Evolutionary conservation across 495 filamentous ascomycete species (phyloP).

Genomic region (Antarctomyces pellizariae): DNA sequence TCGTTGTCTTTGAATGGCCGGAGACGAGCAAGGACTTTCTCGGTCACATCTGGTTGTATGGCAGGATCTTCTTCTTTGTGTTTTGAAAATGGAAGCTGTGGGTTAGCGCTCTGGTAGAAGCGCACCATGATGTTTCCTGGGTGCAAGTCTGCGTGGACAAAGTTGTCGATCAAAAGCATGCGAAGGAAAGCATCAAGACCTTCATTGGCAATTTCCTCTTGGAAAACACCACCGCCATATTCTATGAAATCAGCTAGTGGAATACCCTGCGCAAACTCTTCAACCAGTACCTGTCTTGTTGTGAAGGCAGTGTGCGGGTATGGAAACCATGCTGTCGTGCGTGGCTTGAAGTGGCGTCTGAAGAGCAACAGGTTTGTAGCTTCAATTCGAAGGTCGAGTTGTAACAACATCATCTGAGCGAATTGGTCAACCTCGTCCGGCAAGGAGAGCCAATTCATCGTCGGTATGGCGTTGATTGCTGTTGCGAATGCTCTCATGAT

Average conservation of each 20-base stretch:
- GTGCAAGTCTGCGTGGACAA: constrained; percentile 94
- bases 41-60: constrained; percentile 59
- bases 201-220: constrained; percentile 84
- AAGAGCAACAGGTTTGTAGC: constrained; percentile 74
- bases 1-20: constrained; percentile 42
- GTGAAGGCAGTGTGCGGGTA: constrained; percentile 82
- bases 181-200: constrained; percentile 93
- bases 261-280: constrained; percentile 90
- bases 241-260: constrained; percentile 75
- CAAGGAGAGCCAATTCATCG: constrained; percentile 92
- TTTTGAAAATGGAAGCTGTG: constrained; percentile 29
- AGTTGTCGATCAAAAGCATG: constrained; percentile 96
- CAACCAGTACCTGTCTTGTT: constrained; percentile 76
- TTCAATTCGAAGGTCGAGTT: constrained; percentile 89
- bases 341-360: constrained; percentile 69
- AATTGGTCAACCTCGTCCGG: constrained; percentile 90
- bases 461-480: constrained; percentile 67
- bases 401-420: constrained; percentile 94
- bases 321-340: constrained; percentile 87
- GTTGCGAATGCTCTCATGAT: constrained; percentile 92
- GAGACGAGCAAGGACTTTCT: constrained; percentile 58
- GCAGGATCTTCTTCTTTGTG: constrained; percentile 26
- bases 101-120: constrained; percentile 67
- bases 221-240: constrained; percentile 78
- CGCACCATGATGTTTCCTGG: constrained; percentile 99